These are phyloP conservation scores for Eimeria maxima DNA, from an alignment of 169 alveolate species.

Conservation along the genomic window DNA sequence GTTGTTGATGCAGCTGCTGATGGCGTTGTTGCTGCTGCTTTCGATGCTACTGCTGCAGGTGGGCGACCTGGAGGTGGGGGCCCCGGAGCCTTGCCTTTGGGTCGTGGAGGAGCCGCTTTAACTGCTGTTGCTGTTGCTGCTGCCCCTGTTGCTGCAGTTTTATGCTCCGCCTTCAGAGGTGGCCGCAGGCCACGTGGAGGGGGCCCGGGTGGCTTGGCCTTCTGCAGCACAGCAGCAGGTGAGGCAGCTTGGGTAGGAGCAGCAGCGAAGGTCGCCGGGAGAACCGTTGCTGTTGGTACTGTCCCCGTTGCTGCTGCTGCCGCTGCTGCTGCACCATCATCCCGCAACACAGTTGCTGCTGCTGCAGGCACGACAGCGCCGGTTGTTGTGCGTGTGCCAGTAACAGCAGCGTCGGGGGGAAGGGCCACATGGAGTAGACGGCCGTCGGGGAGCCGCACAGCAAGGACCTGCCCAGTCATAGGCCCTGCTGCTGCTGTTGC, in stretches of 20 bases:
- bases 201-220: slow-evolving; percentile 50
- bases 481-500: slow-evolving; percentile 6
- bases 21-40: neutral
- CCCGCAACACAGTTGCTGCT: neutral
- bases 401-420: slow-evolving; percentile 27
- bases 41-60: neutral
- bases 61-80: slow-evolving; percentile 43
- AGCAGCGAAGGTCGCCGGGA: neutral
- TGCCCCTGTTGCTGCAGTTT: slow-evolving; percentile 3
- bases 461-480: slow-evolving; percentile 8
- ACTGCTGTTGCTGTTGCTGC: slow-evolving; percentile 33
- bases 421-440: slow-evolving; percentile 44
- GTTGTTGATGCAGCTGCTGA: slow-evolving; percentile 35
- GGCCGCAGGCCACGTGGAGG: neutral
- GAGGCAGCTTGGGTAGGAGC: neutral
- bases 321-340: slow-evolving; percentile 22
- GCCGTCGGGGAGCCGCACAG: slow-evolving; percentile 50
- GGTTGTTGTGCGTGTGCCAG: neutral
- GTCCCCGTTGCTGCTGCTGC: neutral
- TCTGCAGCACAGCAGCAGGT: neutral
- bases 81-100: slow-evolving; percentile 44
- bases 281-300: neutral
- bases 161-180: neutral
- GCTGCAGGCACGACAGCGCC: slow-evolving; percentile 37
- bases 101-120: slow-evolving; percentile 10